A percentile compares a stretch with the other conserved stretches of the same genome.
phyloP scores from a whole-genome alignment of 495 filamentous ascomycete species.

The Annulohypoxylon nitens region DNA sequence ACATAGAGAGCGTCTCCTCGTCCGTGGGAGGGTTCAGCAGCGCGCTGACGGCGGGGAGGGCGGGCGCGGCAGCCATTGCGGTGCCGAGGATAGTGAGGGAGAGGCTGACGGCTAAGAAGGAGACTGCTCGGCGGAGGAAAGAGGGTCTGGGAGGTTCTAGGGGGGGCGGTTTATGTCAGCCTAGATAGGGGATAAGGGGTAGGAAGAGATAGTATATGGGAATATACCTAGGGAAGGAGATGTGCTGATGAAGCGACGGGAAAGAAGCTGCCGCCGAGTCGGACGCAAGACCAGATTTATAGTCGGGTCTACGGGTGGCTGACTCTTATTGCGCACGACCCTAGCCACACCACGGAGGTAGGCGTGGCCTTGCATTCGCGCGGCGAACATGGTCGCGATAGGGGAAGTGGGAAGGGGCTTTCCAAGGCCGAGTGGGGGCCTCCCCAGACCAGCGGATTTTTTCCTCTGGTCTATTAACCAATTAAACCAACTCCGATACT shows the following conservation, averaged over 20 bases:
- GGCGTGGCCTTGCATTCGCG: conserved; percentile 26
- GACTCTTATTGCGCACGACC: conserved; percentile 21
- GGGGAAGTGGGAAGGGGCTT: neutral
- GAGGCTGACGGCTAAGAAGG: conserved; percentile 54
- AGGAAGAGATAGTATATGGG: neutral
- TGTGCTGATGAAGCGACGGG: conserved; percentile 44
- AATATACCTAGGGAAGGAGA: conserved; percentile 42
- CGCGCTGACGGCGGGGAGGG: conserved; percentile 56
- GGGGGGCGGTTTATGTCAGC: conserved; percentile 20
- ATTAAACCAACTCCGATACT: conserved; percentile 23
- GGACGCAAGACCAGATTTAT: conserved; percentile 38
- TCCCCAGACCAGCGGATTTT: conserved; percentile 16
- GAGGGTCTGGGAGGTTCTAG: conserved; percentile 27
- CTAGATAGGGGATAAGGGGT: neutral
- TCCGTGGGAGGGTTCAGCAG: conserved; percentile 72
- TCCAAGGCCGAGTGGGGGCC: conserved; percentile 26
- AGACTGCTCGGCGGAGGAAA: conserved; percentile 41
- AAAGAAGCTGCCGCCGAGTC: conserved; percentile 10
- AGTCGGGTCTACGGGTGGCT: conserved; percentile 31
- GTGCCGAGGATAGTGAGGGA: conserved; percentile 66
- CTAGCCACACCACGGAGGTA: conserved; percentile 25
- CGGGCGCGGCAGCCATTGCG: conserved; percentile 66
- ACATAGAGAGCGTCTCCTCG: conserved; percentile 78
- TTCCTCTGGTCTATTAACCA: neutral
- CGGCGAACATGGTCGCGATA: conserved; percentile 36